Evolutionary conservation across 208 protist species (phyloP), one percentile per base, ranked within the genome.

Genomic region (Leishmania turanica): DNA sequence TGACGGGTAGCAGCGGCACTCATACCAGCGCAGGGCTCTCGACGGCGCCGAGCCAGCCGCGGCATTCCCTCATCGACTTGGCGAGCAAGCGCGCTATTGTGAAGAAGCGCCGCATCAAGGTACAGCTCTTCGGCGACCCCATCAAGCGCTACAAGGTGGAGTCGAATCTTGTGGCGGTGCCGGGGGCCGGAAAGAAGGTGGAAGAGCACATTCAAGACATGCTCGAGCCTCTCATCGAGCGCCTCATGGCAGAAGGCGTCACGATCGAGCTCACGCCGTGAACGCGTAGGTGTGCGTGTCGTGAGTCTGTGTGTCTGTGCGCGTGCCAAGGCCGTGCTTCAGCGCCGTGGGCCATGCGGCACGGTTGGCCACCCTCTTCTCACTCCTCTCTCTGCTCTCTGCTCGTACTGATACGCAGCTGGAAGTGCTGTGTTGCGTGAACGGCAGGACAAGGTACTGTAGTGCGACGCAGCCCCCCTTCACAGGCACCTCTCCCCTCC

Each of bases 71-170:
- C 37, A 81, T 83, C 37, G 92, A 95, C 54, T 77, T 97, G 34
- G 64, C 90, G 9, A 82, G 65, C 27, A 87, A 91, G 53, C 88
- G 89, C 49, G 87, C 87, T 27, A 62, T 82, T 3, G 91, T 97
- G 47, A 84, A 77, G 73, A 87, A 78, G 62, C 87, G 91, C 11
- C 77, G 75, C n/a, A 51, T 97, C 27, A 94, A 93, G 79, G 77
- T 95, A 60, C 95, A 97, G 87, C 84, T 95, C 17, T 97, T 97
- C 83, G 93, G 89, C 15, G 90, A 97, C 64, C 95, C 95, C 27
- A 77, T 97, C n/a, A 96, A 96, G 79, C 89, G 70, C 77, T 96
- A 96, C 78, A 83, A 81, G 77, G 90, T 97, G 45, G 79, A 87
- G 34, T 94, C 93, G 45, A 97, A 97, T 77, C 96, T 97, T 65